phyloP scores from a whole-genome alignment of 345 rosid genomes.

The Reutealis trisperma region DNA sequence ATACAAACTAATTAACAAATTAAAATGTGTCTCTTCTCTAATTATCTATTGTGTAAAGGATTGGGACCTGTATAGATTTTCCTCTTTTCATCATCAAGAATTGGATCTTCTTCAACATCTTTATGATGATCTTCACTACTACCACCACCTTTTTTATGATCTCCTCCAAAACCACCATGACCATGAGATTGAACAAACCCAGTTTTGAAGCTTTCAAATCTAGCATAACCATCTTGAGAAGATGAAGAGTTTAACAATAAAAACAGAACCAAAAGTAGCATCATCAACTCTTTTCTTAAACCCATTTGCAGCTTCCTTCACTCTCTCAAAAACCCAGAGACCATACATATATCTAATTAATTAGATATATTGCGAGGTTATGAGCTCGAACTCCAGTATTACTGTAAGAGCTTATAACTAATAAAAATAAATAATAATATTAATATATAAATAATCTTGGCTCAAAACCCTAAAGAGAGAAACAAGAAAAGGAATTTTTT shows the following conservation, averaged over 20 bases:
- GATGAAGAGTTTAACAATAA: conserved; percentile 33
- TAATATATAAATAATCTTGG: not conserved
- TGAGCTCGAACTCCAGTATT: too few relatives aligned
- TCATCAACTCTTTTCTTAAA: conserved; percentile 24
- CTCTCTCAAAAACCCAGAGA: not conserved
- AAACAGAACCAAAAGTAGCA: conserved; percentile 33
- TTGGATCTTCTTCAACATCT: conserved; percentile 7
- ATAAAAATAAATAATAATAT: too few relatives aligned
- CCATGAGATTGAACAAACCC: conserved; percentile 16
- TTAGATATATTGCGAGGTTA: too few relatives aligned
- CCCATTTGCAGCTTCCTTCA: conserved; percentile 24
- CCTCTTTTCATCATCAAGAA: conserved; percentile 52
- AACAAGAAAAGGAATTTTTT: not conserved
- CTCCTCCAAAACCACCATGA: conserved; percentile 21
- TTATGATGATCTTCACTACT: too few relatives aligned
- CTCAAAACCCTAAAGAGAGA: conserved; percentile 21
- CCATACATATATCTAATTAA: conserved; percentile 23
- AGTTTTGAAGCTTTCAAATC: conserved; percentile 29
- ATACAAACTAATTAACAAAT: not conserved
- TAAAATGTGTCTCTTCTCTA: not conserved
- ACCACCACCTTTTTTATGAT: conserved; percentile 8
- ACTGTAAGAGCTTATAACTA: too few relatives aligned
- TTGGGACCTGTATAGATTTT: conserved; percentile 63
- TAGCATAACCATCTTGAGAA: conserved; percentile 26
- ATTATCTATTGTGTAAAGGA: conserved; percentile 61